Base-by-base conservation (phyloP, 176 grass and related monocot species). In the Oryza longistaminata region DNA sequence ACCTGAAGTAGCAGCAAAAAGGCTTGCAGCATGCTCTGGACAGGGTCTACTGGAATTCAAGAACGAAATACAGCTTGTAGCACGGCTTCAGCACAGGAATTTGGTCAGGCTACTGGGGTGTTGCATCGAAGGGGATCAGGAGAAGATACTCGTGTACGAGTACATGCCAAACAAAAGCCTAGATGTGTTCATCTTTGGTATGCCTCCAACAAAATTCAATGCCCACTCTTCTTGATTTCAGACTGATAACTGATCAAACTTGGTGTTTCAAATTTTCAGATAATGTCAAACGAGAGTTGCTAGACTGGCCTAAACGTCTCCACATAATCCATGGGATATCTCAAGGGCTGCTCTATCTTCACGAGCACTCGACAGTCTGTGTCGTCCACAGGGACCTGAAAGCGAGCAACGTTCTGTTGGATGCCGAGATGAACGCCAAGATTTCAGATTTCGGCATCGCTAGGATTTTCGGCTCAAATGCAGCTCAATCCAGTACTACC, bases 361-460 rank as follows among this genome's bases (percentile, higher is more conserved):
- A 93, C 73, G 79, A 93, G 85, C 85, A 93, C 66, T 93, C 92
- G 43, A 77, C 67, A 3, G 50, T 91, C 12, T 85, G 83, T 73
- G 78, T 93, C 19, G 87, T 93, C 75, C 88, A 93, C 40, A 84
- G 88, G 45, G 91, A 93, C 85, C 68, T 93, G 66, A 93, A 93
- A 86, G 88, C 92, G 19, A 93, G 92, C 46, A 93, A 93, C 67
- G 81, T 93, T 90, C 80, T 93, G 45, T 68, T 93, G 19, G 92
- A 93, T 50, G 8, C 70, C 17, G 69, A 93, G 24, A 86, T 91
- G 88, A 86, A 74, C 76, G 88, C 88, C 42, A 93, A 88, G 83
- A 93, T 91, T 61, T 93, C 92, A 66, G 88, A 93, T 71, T 93
- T 93, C 27, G 92, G 92, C 55, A 84, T 91, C 60, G 88, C 86